A percentile compares a stretch with the other conserved stretches of the same genome.
Evolutionary conservation across 306 rosid genomes (phyloP).

Genomic region (Macrotyloma uniflorum): DNA sequence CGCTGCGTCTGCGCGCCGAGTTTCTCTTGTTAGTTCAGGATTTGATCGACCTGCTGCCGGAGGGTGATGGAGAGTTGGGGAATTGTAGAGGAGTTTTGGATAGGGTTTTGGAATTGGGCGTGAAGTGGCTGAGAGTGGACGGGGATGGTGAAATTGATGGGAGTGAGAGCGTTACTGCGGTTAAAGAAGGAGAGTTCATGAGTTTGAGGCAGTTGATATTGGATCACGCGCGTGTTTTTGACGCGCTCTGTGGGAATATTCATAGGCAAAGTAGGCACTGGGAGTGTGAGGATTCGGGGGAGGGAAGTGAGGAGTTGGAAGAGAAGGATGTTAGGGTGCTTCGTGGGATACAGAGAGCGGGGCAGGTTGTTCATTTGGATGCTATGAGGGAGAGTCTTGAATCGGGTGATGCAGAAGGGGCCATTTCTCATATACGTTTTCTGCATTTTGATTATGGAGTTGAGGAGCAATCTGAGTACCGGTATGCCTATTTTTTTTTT

Average conservation of each 20-base stretch:
- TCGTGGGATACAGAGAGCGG: conserved; percentile 62
- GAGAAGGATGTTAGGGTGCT: conserved; percentile 63
- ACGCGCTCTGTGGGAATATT: conserved; percentile 72
- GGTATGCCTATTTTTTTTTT: conserved; percentile 55
- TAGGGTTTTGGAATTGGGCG: conserved; percentile 72
- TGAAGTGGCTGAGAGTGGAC: conserved; percentile 63
- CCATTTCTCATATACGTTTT: conserved; percentile 66
- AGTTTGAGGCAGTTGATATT: conserved; percentile 64
- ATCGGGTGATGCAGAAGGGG: conserved; percentile 61
- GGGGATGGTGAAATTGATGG: conserved; percentile 35
- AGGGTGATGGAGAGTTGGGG: conserved; percentile 39
- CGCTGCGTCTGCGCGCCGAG: conserved; percentile 80
- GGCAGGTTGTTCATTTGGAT: conserved; percentile 75
- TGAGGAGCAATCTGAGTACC: conserved; percentile 72
- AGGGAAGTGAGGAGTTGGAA: conserved; percentile 41
- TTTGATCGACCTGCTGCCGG: conserved; percentile 61
- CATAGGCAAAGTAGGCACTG: conserved; percentile 62
- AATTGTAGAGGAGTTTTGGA: conserved; percentile 60
- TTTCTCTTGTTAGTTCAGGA: conserved; percentile 71
- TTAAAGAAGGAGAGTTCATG: conserved; percentile 66
- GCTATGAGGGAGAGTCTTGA: conserved; percentile 62
- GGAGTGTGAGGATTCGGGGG: conserved; percentile 60
- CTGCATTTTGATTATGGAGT: conserved; percentile 77
- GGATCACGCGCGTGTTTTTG: conserved; percentile 67
- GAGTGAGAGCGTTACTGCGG: conserved; percentile 31